Base-by-base conservation (phyloP, 176 grass and related monocot genomes). In the Puccinellia tenuiflora region DNA sequence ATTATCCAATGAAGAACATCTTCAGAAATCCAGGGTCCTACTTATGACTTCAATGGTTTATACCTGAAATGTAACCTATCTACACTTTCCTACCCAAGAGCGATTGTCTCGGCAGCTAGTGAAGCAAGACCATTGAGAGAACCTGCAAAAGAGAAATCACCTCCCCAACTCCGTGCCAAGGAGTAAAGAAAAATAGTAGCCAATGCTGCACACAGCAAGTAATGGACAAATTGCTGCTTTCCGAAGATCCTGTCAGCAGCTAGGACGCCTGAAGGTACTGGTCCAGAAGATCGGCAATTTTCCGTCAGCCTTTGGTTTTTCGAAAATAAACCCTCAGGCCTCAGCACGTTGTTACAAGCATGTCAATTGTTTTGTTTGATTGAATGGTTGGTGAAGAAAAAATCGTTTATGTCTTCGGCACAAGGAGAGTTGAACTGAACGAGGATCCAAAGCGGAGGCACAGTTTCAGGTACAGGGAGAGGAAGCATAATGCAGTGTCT, bases 61-160 rank as follows among this genome's bases (percentile, higher is more conserved):
- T 53, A 89, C 75, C 79, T 85, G 86, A 86, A 92, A 88, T 75
- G 56, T 73, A 65, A 70, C 73, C 83, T 89, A 88, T 80, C 21
- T 79, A 85, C 54, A 75, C n/a, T 79, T 83, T 20, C 56, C 57
- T 68, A 79, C 17, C 50, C 21, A 76, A 46, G n/a, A 66, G 10
- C 61, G 14, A 63, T 22, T 34, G 61, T 47, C 73, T 86, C 10
- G 42, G 53, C 34, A 54, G 70, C 51, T 80, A 60, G 39, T 21
- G 39, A 69, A 4, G 3, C 8, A 11, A 28, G 7, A 75, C n/a
- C 17, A 21, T 16, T 35, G 35, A 30, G 39, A 81, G 21, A 48
- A 63, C 83, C 83, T 86, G 78, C 45, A 90, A 18, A 90, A 86
- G 64, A 78, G 55, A 84, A 61, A 61, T 60, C 35, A 42, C 15